These are phyloP conservation scores for Leccinum subfulvum DNA, from an alignment of 1,284 basidiomycete genomes.

Conservation along the genomic window DNA sequence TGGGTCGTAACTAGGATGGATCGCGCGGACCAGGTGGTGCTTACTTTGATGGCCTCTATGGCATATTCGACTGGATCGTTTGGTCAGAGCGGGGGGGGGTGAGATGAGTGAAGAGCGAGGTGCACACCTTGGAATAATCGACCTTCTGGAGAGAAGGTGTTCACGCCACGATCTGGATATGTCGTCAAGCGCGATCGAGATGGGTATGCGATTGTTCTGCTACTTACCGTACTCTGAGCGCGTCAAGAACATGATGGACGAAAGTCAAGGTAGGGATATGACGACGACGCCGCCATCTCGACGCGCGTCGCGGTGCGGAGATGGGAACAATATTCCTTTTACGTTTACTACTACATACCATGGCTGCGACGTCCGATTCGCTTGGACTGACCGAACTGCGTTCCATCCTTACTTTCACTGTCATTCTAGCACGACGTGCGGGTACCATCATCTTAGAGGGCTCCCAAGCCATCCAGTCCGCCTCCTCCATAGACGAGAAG, in stretches of 20 bases:
- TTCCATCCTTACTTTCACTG: slow-evolving; percentile 48
- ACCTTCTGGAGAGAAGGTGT: slow-evolving; percentile 98
- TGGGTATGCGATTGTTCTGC: neutral
- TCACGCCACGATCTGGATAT: slow-evolving; percentile 86
- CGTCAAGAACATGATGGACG: slow-evolving; percentile 79
- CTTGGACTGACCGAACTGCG: slow-evolving; percentile 40
- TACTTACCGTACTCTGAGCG: slow-evolving; percentile 86
- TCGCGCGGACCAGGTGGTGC: slow-evolving; percentile 7
- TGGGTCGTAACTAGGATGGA: neutral
- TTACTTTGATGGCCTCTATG: slow-evolving; percentile 95
- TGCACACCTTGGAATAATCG: slow-evolving; percentile 83
- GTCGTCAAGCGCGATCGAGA: neutral
- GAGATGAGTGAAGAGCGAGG: neutral
- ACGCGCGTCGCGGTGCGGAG: slow-evolving; percentile 30
- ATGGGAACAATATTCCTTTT: slow-evolving; percentile 35
- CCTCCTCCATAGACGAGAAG: neutral
- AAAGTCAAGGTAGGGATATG: slow-evolving; percentile 5
- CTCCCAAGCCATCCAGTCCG: neutral
- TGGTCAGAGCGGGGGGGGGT: slow-evolving; percentile 11
- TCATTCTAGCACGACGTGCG: neutral
- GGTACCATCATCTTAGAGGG: neutral
- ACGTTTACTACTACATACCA: slow-evolving; percentile 2
- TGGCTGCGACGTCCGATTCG: slow-evolving; percentile 1
- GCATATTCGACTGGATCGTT: slow-evolving; percentile 88
- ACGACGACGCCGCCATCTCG: slow-evolving; percentile 16